Percentiles rank a stretch among this genome's conserved stretches.
Conservation (phyloP, 805 yeast species). For the Candida glaebosa region DNA sequence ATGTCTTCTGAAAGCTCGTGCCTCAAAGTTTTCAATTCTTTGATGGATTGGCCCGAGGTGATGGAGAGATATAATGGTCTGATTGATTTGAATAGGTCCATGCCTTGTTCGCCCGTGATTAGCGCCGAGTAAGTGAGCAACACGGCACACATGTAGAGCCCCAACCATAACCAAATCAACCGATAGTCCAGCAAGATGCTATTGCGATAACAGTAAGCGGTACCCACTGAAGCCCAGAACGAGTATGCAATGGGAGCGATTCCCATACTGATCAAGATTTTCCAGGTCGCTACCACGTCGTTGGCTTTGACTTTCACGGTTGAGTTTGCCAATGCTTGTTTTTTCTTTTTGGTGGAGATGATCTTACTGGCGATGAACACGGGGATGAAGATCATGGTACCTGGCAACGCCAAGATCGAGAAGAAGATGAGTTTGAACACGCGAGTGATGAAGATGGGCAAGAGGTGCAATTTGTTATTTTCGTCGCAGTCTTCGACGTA, state of each 20-base stretch:
- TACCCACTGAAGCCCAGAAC: slow-evolving; percentile 68
- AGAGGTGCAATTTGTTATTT: slow-evolving; percentile 46
- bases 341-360: slow-evolving; percentile 71
- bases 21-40: slow-evolving; percentile 59
- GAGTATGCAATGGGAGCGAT: slow-evolving; percentile 84
- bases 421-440: slow-evolving; percentile 53
- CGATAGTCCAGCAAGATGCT: slow-evolving; percentile 17
- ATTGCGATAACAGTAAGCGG: slow-evolving; percentile 26
- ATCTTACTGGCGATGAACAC: slow-evolving; percentile 75
- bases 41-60: slow-evolving; percentile 53
- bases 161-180: slow-evolving; percentile 42
- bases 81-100: slow-evolving; percentile 80
- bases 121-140: slow-evolving; percentile 86
- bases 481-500: slow-evolving; percentile 55
- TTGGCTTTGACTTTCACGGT: slow-evolving; percentile 88
- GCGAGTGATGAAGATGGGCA: slow-evolving; percentile 55
- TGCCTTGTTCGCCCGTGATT: slow-evolving; percentile 87
- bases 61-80: slow-evolving; percentile 74
- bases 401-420: slow-evolving; percentile 74
- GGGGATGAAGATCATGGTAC: slow-evolving; percentile 83
- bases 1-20: slow-evolving; percentile 64
- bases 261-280: slow-evolving; percentile 83
- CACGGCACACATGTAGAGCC: slow-evolving; percentile 59
- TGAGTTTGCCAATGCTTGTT: slow-evolving; percentile 77
- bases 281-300: slow-evolving; percentile 98